These are phyloP conservation scores for Talaromyces adpressus DNA, from an alignment of 495 filamentous ascomycete genomes.

Conservation along the genomic window DNA sequence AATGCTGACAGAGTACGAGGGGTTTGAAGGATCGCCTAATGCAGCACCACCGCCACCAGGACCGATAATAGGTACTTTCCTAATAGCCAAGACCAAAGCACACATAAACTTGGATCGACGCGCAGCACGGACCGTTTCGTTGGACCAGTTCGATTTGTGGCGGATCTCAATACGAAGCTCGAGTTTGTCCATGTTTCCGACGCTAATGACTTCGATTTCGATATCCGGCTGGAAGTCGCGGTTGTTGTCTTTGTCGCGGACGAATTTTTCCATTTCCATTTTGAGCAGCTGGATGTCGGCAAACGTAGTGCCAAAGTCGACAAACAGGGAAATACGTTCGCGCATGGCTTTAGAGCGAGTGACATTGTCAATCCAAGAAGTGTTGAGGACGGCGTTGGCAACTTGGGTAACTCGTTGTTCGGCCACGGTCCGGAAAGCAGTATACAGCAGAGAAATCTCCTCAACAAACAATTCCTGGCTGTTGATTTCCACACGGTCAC, in stretches of 20 bases:
- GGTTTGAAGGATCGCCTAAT: slow-evolving; percentile 62
- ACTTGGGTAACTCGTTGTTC: slow-evolving; percentile 81
- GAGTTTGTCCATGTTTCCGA: slow-evolving; percentile 84
- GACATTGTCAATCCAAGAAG: slow-evolving; percentile 87
- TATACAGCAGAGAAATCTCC: slow-evolving; percentile 89
- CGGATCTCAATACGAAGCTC: slow-evolving; percentile 74
- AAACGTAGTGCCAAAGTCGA: slow-evolving; percentile 78
- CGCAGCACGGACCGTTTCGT: slow-evolving; percentile 72
- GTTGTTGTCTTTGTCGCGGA: slow-evolving; percentile 76
- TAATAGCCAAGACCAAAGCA: slow-evolving; percentile 77
- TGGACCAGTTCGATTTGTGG: slow-evolving; percentile 96
- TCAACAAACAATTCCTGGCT: slow-evolving; percentile 71
- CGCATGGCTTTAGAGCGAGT: slow-evolving; percentile 86
- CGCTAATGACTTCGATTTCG: slow-evolving; percentile 65
- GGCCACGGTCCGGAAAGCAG: slow-evolving; percentile 80
- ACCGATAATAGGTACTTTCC: slow-evolving; percentile 77
- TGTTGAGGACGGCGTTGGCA: slow-evolving; percentile 87
- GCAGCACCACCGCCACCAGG: slow-evolving; percentile 67
- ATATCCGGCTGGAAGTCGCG: slow-evolving; percentile 89
- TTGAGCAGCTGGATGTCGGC: slow-evolving; percentile 80
- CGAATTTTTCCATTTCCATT: slow-evolving; percentile 75
- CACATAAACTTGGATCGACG: slow-evolving; percentile 96
- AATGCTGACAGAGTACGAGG: slow-evolving; percentile 67
- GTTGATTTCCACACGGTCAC: slow-evolving; percentile 83
- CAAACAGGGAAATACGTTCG: slow-evolving; percentile 70